Conservation (phyloP, 345 rosid genomes). For the Lepidium sativum region DNA sequence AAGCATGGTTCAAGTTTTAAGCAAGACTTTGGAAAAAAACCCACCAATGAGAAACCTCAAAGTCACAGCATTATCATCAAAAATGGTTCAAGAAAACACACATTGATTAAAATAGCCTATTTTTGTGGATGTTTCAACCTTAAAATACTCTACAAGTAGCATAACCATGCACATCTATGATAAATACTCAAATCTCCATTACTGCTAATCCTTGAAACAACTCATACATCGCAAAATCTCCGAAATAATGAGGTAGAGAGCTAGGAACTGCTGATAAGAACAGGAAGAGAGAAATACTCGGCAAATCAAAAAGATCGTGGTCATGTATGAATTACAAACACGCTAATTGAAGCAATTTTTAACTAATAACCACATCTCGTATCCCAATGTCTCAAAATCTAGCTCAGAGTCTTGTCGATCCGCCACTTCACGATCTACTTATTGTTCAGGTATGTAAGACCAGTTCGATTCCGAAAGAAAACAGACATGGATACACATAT, state of each 20-base stretch:
- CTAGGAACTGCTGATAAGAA: not conserved
- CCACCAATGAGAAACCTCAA: not conserved
- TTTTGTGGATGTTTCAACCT: not conserved
- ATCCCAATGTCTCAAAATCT: not conserved
- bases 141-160: not conserved
- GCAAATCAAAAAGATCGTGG: not conserved
- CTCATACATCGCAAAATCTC: not conserved
- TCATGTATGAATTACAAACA: not conserved
- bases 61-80: not conserved
- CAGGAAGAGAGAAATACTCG: not conserved
- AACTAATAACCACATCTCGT: not conserved
- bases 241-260: not conserved
- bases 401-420: slow-evolving; percentile 12
- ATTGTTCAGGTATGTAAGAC: not conserved
- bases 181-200: not conserved
- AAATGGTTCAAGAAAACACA: not conserved
- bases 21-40: not conserved
- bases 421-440: not conserved
- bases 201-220: not conserved
- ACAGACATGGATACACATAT: not conserved
- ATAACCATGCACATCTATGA: not conserved
- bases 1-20: not conserved
- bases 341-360: not conserved
- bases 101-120: not conserved
- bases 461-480: not conserved